Evolutionary conservation across 2,329 filamentous ascomycete genomes (phyloP).

Genomic region (Colletotrichum sidae): DNA sequence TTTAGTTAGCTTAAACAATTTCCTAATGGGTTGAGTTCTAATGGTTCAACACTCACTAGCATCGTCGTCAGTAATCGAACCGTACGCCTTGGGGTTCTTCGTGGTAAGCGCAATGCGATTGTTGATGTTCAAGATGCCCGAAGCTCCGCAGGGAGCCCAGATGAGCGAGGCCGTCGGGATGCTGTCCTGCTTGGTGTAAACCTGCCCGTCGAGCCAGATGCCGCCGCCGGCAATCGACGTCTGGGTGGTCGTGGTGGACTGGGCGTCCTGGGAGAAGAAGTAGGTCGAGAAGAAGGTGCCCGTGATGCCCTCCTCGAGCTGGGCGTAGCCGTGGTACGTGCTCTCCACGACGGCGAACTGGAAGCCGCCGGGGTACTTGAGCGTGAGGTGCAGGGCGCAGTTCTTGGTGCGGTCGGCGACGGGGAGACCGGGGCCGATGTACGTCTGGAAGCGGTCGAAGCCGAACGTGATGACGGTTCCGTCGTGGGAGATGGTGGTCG

Average conservation of each 20-base stretch:
- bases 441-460: slow-evolving; percentile 60
- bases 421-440: slow-evolving; percentile 55
- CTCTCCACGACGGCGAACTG: slow-evolving; percentile 59
- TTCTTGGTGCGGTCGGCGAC: slow-evolving; percentile 56
- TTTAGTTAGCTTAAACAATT: too few species aligned
- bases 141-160: slow-evolving; percentile 58
- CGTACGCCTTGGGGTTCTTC: slow-evolving; percentile 46
- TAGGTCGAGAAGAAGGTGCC: slow-evolving; percentile 60
- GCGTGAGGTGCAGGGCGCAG: slow-evolving; percentile 59
- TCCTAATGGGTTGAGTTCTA: too few species aligned
- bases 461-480: slow-evolving; percentile 60
- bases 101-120: slow-evolving; percentile 51
- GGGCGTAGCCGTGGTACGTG: slow-evolving; percentile 62
- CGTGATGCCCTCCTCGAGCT: slow-evolving; percentile 57
- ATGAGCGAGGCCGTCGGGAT: slow-evolving; percentile 57
- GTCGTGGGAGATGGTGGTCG: slow-evolving; percentile 56
- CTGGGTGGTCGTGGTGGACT: slow-evolving; percentile 56
- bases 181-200: slow-evolving; percentile 59
- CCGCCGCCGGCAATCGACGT: slow-evolving; percentile 57
- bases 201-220: slow-evolving; percentile 55
- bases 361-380: slow-evolving; percentile 60
- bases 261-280: slow-evolving; percentile 59
- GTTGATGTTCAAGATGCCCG: slow-evolving; percentile 57
- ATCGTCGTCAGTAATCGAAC: slow-evolving; percentile 53
- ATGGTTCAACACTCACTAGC: slow-evolving; percentile 40